Evolutionary conservation across 371 early-diverging fungal genomes (phyloP), one percentile per base, ranked within the genome.

Genomic region (Haplosporangium sp.): DNA sequence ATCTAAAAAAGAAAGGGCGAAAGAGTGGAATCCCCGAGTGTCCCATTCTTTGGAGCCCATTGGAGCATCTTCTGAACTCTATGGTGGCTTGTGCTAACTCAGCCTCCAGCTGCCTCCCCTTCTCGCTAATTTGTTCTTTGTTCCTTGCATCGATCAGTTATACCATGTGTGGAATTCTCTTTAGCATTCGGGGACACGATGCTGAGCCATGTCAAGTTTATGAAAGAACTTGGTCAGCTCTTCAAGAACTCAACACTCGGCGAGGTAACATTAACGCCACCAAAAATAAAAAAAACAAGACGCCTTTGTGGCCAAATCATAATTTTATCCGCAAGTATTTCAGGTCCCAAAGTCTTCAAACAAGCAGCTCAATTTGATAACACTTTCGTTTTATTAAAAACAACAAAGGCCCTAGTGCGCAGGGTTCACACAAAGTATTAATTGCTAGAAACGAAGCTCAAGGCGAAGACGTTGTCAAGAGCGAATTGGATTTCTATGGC

Each of bases 401-500:
- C 27, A 10, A 7, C 13, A 38, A 57, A 79, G 81, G 81, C 27
- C 81, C 81, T 4, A 81, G 72, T 60, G 81, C 81, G 5, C 81
- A 81, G 65, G 63, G 67, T 34, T 37, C 63, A 17, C 66, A 79
- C 62, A 53, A 17, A 19, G 17, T 68, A 8, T n/a, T 13, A 15
- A 42, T 65, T 55, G 39, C 42, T 19, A 38, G 45, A 10, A 55
- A 56, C 10, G 47, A 60, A 5, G 27, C 40, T 2, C 44, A 40
- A 13, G 57, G 52, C 9, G 45, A 47, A 1, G 40, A 19, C 11
- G 19, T 27, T 15, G 20, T 0, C 40, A 19, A 38, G 42, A n/a
- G 20, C 9, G 59, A 67, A 11, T 87, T 63, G 83, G 76, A 17
- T 78, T 94, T 78, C 55, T 92, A 85, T 61, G 93, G 92, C 0